phyloP scores from a whole-genome alignment of 108 stramenopile genomes.

The Seminavis robusta region DNA sequence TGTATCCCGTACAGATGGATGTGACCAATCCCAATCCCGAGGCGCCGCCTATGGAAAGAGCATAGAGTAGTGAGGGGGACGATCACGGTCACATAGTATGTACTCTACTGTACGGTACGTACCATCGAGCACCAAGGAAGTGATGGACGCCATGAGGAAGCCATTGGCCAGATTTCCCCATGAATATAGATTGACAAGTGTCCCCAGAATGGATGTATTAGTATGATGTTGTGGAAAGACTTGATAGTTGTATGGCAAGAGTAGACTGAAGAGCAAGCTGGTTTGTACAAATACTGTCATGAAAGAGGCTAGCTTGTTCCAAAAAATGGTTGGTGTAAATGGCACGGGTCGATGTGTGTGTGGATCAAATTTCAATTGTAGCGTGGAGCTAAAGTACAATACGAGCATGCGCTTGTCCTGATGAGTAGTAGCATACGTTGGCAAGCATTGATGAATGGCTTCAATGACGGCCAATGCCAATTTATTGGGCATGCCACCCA shows the following conservation, averaged over 20 bases:
- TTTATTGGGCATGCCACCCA: slow-evolving; percentile 12
- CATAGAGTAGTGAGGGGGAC: neutral
- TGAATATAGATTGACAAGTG: slow-evolving; percentile 1
- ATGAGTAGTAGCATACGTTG: too few relatives aligned
- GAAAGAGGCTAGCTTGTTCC: slow-evolving; percentile 5
- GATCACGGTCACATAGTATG: neutral
- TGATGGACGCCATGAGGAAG: slow-evolving; percentile 18
- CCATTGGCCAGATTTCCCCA: slow-evolving; percentile 19
- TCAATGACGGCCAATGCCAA: slow-evolving; percentile 11
- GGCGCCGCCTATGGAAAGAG: slow-evolving; percentile 8
- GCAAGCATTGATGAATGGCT: slow-evolving; percentile 6
- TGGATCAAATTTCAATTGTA: slow-evolving; percentile 24
- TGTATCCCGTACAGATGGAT: slow-evolving; percentile 10
- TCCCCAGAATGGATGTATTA: slow-evolving; percentile 1
- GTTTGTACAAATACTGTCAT: slow-evolving; percentile 7
- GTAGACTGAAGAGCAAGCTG: slow-evolving; percentile 14
- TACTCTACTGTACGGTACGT: neutral
- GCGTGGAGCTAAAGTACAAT: slow-evolving; percentile 21
- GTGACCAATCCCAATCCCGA: slow-evolving; percentile 13
- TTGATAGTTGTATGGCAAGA: slow-evolving; percentile 12
- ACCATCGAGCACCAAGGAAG: slow-evolving; percentile 7
- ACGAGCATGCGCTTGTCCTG: neutral
- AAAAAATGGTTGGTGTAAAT: slow-evolving; percentile 14
- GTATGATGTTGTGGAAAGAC: slow-evolving; percentile 1
- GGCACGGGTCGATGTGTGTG: slow-evolving; percentile 20